Conservation (phyloP, 352 stramenopile species). For the Discostella stelligera region DNA sequence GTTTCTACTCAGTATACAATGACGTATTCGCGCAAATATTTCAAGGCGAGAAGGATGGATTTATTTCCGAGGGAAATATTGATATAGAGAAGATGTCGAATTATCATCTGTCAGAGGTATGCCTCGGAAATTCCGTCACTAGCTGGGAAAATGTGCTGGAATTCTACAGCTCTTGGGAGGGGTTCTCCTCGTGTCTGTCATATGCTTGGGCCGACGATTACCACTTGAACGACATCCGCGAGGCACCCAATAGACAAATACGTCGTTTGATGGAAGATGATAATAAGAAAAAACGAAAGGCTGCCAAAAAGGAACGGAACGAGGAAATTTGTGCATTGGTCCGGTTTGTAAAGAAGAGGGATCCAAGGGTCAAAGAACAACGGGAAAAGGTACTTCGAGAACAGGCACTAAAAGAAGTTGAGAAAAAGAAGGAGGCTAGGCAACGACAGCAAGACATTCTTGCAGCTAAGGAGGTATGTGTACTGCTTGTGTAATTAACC, state of each 20-base stretch:
- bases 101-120: constrained; percentile 44
- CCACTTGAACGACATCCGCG: constrained; percentile 57
- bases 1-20: constrained; percentile 86
- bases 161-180: constrained; percentile 85
- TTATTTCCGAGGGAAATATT: constrained; percentile 55
- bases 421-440: constrained; percentile 59
- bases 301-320: constrained; percentile 80
- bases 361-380: constrained; percentile 80
- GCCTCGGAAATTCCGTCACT: constrained; percentile 74
- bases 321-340: constrained; percentile 83
- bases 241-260: constrained; percentile 76
- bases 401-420: constrained; percentile 62
- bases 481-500: not conserved
- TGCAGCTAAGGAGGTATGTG: constrained; percentile 55
- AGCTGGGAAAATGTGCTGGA: constrained; percentile 64
- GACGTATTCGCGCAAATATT: constrained; percentile 82
- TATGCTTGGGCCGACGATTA: constrained; percentile 86
- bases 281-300: constrained; percentile 82
- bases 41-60: constrained; percentile 69
- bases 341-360: constrained; percentile 82
- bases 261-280: constrained; percentile 86
- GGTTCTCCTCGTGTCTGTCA: constrained; percentile 77
- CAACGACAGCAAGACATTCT: constrained; percentile 53
- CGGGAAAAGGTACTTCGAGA: constrained; percentile 60
- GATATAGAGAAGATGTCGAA: constrained; percentile 43